phyloP scores from a whole-genome alignment of 306 rosid genomes.

The Lotus japonicus region DNA sequence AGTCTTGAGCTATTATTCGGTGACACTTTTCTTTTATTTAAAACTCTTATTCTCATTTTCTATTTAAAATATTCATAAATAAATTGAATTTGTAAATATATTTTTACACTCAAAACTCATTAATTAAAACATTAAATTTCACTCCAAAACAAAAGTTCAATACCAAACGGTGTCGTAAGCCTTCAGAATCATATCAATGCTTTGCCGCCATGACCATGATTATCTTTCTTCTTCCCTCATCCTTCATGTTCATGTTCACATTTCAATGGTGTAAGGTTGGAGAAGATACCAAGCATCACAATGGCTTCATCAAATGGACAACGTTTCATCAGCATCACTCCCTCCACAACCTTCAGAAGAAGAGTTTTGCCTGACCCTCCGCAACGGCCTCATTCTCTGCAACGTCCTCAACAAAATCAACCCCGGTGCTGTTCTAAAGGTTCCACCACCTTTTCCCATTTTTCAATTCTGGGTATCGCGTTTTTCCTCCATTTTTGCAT shows the following conservation, averaged over 20 bases:
- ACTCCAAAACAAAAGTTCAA: not conserved
- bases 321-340: conserved; percentile 47
- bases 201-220: not conserved
- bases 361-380: conserved; percentile 73
- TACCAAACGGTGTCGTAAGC: not conserved
- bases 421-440: conserved; percentile 92
- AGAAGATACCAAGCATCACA: conserved; percentile 85
- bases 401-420: conserved; percentile 93
- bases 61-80: too few species aligned
- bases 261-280: conserved; percentile 37
- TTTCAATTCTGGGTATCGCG: not conserved
- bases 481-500: not conserved
- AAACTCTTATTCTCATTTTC: too few species aligned
- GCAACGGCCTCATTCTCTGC: conserved; percentile 97
- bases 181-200: not conserved
- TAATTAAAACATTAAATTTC: too few species aligned
- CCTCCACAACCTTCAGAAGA: conserved; percentile 75
- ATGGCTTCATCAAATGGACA: conserved; percentile 91
- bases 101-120: too few species aligned
- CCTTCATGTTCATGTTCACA: not conserved
- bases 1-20: too few species aligned
- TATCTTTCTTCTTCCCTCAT: not conserved
- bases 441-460: not conserved
- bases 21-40: too few species aligned
- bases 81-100: too few species aligned